phyloP scores from a whole-genome alignment of 2,329 filamentous ascomycete genomes.

The Celoporthe dispersa region DNA sequence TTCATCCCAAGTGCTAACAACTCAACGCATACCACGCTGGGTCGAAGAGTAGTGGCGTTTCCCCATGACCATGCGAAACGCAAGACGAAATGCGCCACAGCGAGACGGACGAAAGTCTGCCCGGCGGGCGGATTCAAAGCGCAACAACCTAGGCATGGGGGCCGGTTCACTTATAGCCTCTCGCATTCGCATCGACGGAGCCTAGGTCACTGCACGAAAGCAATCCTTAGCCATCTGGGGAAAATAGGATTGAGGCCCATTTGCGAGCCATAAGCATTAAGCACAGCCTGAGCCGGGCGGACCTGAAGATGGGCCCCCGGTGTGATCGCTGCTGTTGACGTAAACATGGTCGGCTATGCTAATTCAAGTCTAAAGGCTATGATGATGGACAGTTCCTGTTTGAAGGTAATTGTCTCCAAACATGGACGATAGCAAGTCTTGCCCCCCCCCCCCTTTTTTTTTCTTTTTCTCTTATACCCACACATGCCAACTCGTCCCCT shows the following conservation, averaged over 20 bases:
- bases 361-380: not conserved
- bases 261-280: not conserved
- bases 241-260: not conserved
- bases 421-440: too few relatives aligned
- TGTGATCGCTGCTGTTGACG: not conserved
- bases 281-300: not conserved
- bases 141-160: too few relatives aligned
- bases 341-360: not conserved
- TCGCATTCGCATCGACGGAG: not conserved
- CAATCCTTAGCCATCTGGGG: not conserved
- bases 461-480: constrained; percentile 21
- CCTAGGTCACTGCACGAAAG: not conserved
- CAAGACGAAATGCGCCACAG: not conserved
- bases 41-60: not conserved
- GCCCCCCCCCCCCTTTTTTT: too few relatives aligned
- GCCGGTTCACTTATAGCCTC: too few relatives aligned
- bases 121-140: not conserved
- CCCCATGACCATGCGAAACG: too few relatives aligned
- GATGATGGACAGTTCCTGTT: not conserved
- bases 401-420: not conserved
- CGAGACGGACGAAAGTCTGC: not conserved
- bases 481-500: constrained; percentile 26
- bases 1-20: not conserved
- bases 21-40: not conserved
- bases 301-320: not conserved